phyloP scores from a whole-genome alignment of 1,139 yeast genomes.

The Scheffersomyces lignicola region DNA sequence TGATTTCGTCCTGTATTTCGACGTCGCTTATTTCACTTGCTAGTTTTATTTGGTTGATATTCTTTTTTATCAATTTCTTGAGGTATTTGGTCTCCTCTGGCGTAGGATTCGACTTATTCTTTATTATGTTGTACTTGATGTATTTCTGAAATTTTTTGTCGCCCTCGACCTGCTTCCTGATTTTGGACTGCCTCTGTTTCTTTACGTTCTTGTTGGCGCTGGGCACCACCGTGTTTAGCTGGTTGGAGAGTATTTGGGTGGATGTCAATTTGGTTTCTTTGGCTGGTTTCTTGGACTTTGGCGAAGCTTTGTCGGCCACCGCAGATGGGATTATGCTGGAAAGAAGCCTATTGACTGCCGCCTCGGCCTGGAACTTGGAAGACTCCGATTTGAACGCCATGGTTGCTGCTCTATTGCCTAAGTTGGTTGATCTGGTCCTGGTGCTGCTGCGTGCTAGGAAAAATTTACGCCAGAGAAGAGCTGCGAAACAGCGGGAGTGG shows the following conservation, averaged over 20 bases:
- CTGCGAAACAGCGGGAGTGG: not conserved
- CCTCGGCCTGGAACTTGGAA: slow-evolving; percentile 35
- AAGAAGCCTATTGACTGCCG: slow-evolving; percentile 44
- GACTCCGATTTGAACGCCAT: slow-evolving; percentile 32
- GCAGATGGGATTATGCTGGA: slow-evolving; percentile 36
- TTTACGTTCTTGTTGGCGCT: slow-evolving; percentile 32
- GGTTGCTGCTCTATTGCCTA: no score
- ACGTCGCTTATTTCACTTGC: slow-evolving; percentile 46
- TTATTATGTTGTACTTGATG: slow-evolving; percentile 53
- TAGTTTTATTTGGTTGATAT: slow-evolving; percentile 46
- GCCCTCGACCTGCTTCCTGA: slow-evolving; percentile 34
- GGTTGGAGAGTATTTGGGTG: slow-evolving; percentile 21
- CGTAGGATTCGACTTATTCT: slow-evolving; percentile 34
- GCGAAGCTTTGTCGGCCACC: slow-evolving; percentile 10
- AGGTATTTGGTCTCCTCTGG: slow-evolving; percentile 50
- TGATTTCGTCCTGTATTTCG: slow-evolving; percentile 44
- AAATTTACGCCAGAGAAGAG: not conserved
- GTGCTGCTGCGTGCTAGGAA: not conserved
- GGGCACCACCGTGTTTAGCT: slow-evolving; percentile 19
- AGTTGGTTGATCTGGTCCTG: not conserved
- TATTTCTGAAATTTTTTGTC: slow-evolving; percentile 44
- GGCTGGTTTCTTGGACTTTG: slow-evolving; percentile 14
- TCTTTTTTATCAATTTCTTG: slow-evolving; percentile 48
- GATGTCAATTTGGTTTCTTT: slow-evolving; percentile 14
- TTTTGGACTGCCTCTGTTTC: slow-evolving; percentile 28